These are phyloP conservation scores for Termitomyces sp. DNA, from an alignment of 768 basidiomycete genomes.

Conservation along the genomic window DNA sequence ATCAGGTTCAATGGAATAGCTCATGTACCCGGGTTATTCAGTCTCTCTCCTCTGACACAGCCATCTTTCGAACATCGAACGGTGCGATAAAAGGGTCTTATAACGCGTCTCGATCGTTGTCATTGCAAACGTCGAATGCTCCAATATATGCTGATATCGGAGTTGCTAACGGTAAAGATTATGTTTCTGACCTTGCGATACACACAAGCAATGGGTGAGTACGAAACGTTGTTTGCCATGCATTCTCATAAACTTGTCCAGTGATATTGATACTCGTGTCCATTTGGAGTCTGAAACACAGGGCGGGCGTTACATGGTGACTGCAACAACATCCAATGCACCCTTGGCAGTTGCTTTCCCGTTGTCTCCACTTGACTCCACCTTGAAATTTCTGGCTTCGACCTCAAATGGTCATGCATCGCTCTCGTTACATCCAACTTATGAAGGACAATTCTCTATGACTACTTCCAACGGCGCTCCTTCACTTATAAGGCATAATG, in stretches of 20 bases:
- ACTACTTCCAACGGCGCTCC: slow-evolving; percentile 13
- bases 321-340: slow-evolving; percentile 27
- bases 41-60: slow-evolving; percentile 17
- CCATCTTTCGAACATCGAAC: slow-evolving; percentile 21
- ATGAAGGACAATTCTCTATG: slow-evolving; percentile 30
- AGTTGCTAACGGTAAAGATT: slow-evolving; percentile 23
- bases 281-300: slow-evolving; percentile 24
- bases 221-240: not conserved
- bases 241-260: slow-evolving; percentile 11
- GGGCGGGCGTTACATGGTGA: slow-evolving; percentile 29
- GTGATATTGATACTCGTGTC: slow-evolving; percentile 26
- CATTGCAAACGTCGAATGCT: slow-evolving; percentile 36
- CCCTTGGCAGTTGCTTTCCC: slow-evolving; percentile 25
- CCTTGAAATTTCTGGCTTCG: slow-evolving; percentile 21
- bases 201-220: slow-evolving; percentile 40
- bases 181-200: slow-evolving; percentile 23
- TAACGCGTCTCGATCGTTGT: slow-evolving; percentile 29
- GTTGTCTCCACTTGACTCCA: slow-evolving; percentile 30
- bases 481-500: slow-evolving; percentile 2
- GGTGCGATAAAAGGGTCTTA: slow-evolving; percentile 39
- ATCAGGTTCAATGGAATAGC: not conserved
- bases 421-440: slow-evolving; percentile 28
- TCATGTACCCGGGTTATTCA: slow-evolving; percentile 1
- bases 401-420: slow-evolving; percentile 30
- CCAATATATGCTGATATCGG: slow-evolving; percentile 33